These are phyloP conservation scores for Lasiosphaeris hirsuta DNA, from an alignment of 495 filamentous ascomycete genomes.

Conservation along the genomic window DNA sequence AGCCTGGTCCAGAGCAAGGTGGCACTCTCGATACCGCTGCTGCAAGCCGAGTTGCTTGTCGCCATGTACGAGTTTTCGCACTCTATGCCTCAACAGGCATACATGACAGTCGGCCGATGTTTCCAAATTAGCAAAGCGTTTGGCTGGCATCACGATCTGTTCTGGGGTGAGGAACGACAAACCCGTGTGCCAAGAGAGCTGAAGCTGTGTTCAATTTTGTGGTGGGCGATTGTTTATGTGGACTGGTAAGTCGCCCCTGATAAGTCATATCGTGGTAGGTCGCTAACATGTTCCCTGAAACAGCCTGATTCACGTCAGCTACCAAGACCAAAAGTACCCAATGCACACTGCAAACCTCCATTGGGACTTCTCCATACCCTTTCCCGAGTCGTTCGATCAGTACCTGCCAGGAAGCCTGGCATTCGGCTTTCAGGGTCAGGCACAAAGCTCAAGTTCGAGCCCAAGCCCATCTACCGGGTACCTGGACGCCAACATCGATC, in stretches of 20 bases:
- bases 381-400: conserved; percentile 24
- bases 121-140: conserved; percentile 27
- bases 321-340: conserved; percentile 27
- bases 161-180: conserved; percentile 20
- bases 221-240: conserved; percentile 32
- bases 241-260: conserved; percentile 23
- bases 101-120: conserved; percentile 26
- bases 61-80: conserved; percentile 85
- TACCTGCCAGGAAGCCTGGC: conserved; percentile 11
- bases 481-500: conserved; percentile 17
- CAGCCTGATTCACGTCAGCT: conserved; percentile 26
- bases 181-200: conserved; percentile 15
- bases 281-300: background rate
- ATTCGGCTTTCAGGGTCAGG: conserved; percentile 12
- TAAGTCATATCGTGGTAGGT: background rate
- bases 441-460: background rate
- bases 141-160: conserved; percentile 24
- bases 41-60: conserved; percentile 71
- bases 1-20: conserved; percentile 23
- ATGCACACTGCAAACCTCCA: conserved; percentile 20
- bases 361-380: conserved; percentile 19
- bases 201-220: conserved; percentile 29
- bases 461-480: background rate
- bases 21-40: conserved; percentile 28
- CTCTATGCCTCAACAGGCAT: conserved; percentile 65